These are phyloP conservation scores for Alternaria sp. DNA, from an alignment of 2,329 filamentous ascomycete genomes.

Conservation along the genomic window DNA sequence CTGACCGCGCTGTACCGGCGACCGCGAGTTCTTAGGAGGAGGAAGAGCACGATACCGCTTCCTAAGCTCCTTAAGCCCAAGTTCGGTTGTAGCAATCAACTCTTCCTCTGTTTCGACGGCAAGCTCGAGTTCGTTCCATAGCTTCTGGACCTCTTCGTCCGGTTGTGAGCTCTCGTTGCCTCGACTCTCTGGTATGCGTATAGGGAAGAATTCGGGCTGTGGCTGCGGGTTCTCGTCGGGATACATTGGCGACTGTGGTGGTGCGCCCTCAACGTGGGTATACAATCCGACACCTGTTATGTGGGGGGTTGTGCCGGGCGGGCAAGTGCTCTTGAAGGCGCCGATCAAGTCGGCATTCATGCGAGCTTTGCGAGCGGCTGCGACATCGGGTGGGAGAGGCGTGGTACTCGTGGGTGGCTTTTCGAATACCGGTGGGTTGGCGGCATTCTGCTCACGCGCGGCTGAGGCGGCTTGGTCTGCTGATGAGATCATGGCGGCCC, in stretches of 20 bases:
- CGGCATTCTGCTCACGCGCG: not conserved
- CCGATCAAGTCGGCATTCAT: conserved; percentile 31
- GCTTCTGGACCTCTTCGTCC: not conserved
- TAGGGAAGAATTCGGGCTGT: conserved; percentile 6
- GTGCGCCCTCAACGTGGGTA: conserved; percentile 26
- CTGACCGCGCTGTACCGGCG: not conserved
- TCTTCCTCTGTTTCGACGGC: conserved; percentile 1
- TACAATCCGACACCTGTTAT: conserved; percentile 35
- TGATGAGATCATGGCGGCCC: not conserved
- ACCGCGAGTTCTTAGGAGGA: not conserved
- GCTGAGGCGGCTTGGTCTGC: not conserved
- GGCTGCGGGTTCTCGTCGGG: not conserved
- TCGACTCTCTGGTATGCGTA: not conserved
- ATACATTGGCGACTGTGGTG: not conserved
- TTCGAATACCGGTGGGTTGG: not conserved
- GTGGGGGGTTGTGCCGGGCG: conserved; percentile 4
- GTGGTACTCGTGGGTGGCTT: not conserved
- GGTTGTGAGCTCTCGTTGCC: not conserved
- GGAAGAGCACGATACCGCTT: conserved; percentile 1
- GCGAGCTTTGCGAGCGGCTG: conserved; percentile 14
- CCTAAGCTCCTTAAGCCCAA: conserved; percentile 2
- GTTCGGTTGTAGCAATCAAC: not conserved
- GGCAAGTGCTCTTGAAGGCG: conserved; percentile 8
- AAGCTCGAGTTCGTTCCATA: not conserved
- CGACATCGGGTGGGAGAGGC: conserved; percentile 17